These are phyloP conservation scores for Cutaneotrichosporon sp. DNA, from an alignment of 1,284 basidiomycete species.

Conservation along the genomic window DNA sequence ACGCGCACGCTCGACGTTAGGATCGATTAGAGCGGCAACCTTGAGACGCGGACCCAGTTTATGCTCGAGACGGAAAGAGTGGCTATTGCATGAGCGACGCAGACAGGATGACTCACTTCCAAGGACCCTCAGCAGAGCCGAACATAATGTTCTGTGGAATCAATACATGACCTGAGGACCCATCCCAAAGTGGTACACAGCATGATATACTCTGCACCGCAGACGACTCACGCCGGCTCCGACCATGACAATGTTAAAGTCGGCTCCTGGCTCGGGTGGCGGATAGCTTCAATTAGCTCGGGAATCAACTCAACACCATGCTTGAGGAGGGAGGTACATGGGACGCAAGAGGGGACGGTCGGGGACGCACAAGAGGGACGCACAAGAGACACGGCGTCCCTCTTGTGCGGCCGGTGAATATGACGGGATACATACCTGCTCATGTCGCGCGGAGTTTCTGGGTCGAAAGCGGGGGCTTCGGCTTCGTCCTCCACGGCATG, in stretches of 20 bases:
- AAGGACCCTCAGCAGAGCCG: slow-evolving; percentile 69
- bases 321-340: too few relatives aligned
- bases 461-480: slow-evolving; percentile 12
- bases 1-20: slow-evolving; percentile 73
- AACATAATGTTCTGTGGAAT: slow-evolving; percentile 73
- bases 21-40: slow-evolving; percentile 91
- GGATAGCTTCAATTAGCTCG: too few relatives aligned
- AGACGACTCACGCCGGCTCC: slow-evolving; percentile 62
- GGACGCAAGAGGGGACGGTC: too few relatives aligned
- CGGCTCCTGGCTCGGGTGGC: slow-evolving; percentile 50
- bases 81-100: slow-evolving; percentile 40
- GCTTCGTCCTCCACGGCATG: slow-evolving; percentile 2
- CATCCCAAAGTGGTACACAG: background rate
- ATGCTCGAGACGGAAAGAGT: slow-evolving; percentile 90
- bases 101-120: slow-evolving; percentile 22
- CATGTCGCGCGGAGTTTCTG: slow-evolving; percentile 11
- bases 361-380: too few relatives aligned
- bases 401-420: too few relatives aligned
- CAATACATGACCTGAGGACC: background rate
- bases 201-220: background rate
- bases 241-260: slow-evolving; percentile 86
- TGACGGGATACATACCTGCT: slow-evolving; percentile 2
- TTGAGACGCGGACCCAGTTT: slow-evolving; percentile 96
- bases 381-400: too few relatives aligned
- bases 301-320: too few relatives aligned